A percentile compares a stretch with the other conserved stretches of the same genome.
Conservation (phyloP, 2,329 filamentous ascomycete genomes). For the Thielaviopsis cerberus region DNA sequence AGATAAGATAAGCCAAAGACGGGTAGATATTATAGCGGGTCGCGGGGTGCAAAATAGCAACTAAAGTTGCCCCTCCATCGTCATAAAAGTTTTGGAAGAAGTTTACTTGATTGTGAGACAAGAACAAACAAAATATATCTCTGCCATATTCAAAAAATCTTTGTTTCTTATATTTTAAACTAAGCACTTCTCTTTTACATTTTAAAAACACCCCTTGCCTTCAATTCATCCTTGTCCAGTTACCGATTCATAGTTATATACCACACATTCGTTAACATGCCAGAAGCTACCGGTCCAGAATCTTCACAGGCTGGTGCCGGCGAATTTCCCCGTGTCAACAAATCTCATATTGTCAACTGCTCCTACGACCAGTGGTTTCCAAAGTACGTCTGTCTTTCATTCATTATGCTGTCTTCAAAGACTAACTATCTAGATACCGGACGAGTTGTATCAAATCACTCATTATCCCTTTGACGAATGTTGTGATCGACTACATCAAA, state of each 20-base stretch:
- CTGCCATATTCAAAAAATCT: neutral
- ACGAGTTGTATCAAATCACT: conserved; percentile 68
- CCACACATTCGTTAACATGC: neutral
- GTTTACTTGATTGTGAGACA: neutral
- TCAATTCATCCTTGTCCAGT: neutral
- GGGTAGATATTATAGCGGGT: neutral
- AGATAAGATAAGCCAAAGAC: conserved; percentile 7
- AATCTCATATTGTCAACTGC: conserved; percentile 79
- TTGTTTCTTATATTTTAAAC: neutral
- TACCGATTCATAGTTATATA: neutral
- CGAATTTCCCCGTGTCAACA: conserved; percentile 67
- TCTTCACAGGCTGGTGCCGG: conserved; percentile 18
- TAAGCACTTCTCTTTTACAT: neutral
- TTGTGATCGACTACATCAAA: conserved; percentile 72
- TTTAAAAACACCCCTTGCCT: too few species aligned
- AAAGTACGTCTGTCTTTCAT: conserved; percentile 27
- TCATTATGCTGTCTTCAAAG: conserved; percentile 9
- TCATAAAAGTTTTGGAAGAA: neutral
- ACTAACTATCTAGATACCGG: conserved; percentile 37
- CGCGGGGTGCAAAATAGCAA: neutral
- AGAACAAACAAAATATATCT: neutral
- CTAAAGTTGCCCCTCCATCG: neutral
- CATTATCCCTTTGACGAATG: conserved; percentile 55
- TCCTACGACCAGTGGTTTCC: conserved; percentile 88
- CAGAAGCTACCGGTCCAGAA: neutral